Base-by-base conservation (phyloP, 1,139 yeast species). In the Sugiyamaella xylanicola region DNA sequence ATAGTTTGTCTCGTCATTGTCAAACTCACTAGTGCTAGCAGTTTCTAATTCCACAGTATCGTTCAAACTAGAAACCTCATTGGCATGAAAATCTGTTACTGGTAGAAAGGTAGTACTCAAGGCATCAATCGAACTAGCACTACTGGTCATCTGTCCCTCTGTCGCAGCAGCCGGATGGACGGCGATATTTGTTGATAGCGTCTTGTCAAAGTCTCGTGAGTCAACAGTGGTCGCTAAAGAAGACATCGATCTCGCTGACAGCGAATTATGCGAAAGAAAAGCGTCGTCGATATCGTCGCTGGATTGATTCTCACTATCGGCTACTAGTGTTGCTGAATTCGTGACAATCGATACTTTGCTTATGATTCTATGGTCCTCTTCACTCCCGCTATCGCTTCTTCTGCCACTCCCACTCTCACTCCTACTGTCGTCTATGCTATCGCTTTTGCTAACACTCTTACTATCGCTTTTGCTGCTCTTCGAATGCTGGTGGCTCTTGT, bases 181-280 rank as follows among this genome's bases (percentile, higher is more conserved):
- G 19, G 40, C 27, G 20, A 48, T n/a, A 32, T 17, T 40, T 5
- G 45, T 27, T 13, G 52, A 21, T 20, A 41, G 15, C 9, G 19
- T 32, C 25, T 48, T 48, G 19, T 48, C 52, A 32, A 40, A 48
- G 29, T 48, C 52, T 4, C 41, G 25, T 9, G 63, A 61, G 17
- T 61, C 63, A 13, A 57, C 54, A 16, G 64, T 61, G 20, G 64
- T 60, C 35, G 65, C 64, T 21, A 61, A 47, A n/a, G 63, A 61
- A 17, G 63, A 59, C 64, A 62, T 62, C 48, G 64, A 62, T 40
- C 58, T 57, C 29, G 57, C 53, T 27, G 59, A 56, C 25, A 56
- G 50, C 32, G 59, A 56, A 27, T 56, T 56, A n/a, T 56, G 59
- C 16, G 55, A 51, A 25, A 29, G 47, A 39, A 39, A 54, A 21